Percentiles rank a stretch among this genome's conserved stretches.
Evolutionary conservation across 495 filamentous ascomycete species (phyloP).

Genomic region (Daldinia grandis): DNA sequence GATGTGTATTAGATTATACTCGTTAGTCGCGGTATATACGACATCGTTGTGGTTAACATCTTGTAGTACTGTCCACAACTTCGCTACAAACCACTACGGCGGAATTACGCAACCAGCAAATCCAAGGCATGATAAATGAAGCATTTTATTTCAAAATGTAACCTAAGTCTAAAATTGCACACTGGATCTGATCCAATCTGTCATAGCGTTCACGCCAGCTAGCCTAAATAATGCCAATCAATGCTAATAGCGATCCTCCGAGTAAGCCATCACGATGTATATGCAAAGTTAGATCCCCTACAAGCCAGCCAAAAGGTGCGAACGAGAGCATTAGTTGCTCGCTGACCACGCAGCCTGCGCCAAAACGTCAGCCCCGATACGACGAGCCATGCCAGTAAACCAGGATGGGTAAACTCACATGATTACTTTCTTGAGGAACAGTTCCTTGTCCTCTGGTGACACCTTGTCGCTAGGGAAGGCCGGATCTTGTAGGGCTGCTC

Average conservation of each 20-base stretch:
- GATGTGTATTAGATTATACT: too few species aligned
- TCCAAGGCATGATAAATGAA: not conserved
- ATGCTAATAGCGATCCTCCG: too few species aligned
- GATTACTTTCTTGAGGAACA: constrained; percentile 67
- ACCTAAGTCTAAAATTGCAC: not conserved
- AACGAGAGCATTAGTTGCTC: constrained; percentile 66
- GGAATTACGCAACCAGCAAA: not conserved
- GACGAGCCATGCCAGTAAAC: not conserved
- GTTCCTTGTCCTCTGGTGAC: constrained; percentile 64
- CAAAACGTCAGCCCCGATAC: constrained; percentile 26
- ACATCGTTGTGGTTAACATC: not conserved
- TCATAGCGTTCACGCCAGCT: not conserved
- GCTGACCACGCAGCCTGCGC: constrained; percentile 66
- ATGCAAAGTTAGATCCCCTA: constrained; percentile 72
- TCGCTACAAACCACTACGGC: not conserved
- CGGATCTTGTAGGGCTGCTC: constrained; percentile 60
- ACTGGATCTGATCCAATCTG: not conserved
- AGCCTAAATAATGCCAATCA: not conserved
- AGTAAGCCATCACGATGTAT: constrained; percentile 53
- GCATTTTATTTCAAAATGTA: not conserved
- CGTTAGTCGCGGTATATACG: not conserved
- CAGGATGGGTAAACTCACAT: constrained; percentile 50
- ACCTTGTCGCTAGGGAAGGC: constrained; percentile 72
- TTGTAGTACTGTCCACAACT: not conserved
- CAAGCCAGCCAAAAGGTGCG: constrained; percentile 76